These are phyloP conservation scores for Luffa aegyptiaca DNA, from an alignment of 306 rosid species.

Conservation along the genomic window DNA sequence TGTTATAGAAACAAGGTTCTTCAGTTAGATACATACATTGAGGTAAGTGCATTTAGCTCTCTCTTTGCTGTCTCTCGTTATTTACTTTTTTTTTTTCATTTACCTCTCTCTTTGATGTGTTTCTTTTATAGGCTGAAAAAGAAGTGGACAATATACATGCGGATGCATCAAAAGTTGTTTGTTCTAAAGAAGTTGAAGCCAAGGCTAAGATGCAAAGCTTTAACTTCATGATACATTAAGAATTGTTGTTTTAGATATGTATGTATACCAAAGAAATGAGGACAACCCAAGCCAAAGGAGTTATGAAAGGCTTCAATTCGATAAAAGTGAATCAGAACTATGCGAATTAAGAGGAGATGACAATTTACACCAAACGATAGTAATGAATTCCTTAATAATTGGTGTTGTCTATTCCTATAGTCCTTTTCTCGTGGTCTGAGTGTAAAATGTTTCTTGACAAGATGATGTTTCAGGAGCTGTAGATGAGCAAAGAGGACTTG, in stretches of 20 bases:
- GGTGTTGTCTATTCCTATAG: not conserved
- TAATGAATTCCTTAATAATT: not conserved
- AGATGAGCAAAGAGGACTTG: not conserved
- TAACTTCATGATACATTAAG: not conserved
- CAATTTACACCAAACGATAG: not conserved
- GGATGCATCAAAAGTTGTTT: not conserved
- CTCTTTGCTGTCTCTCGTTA: too few species aligned
- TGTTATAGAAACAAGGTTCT: not conserved
- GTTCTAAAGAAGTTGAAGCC: not conserved
- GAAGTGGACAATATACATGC: not conserved
- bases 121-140: not conserved
- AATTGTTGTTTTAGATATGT: not conserved
- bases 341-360: not conserved
- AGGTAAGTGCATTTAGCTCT: too few species aligned
- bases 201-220: not conserved
- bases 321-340: not conserved
- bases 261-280: not conserved
- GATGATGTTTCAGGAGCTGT: conserved; percentile 7
- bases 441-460: too few species aligned
- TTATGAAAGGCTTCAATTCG: not conserved
- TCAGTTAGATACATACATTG: not conserved
- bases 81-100: not conserved
- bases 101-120: not conserved
- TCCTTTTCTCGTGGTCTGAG: not conserved
- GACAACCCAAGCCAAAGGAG: not conserved